Percentiles rank a stretch among this genome's conserved stretches.
Conservation (phyloP, 202 grass and related monocot genomes). For the Panicum hallii region DNA sequence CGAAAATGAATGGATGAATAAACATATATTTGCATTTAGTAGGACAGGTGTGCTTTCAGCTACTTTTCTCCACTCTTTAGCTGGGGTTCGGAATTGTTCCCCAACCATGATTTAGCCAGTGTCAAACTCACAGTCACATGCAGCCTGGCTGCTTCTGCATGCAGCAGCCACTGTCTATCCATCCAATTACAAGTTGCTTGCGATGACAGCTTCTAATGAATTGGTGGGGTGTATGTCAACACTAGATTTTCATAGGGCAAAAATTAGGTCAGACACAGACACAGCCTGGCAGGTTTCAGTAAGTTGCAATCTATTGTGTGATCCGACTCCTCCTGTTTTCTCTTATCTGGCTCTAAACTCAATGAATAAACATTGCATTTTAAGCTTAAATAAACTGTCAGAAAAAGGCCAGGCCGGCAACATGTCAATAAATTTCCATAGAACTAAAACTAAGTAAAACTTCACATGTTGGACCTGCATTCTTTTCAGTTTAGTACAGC, state of each 20-base stretch:
- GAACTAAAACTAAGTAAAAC: not conserved
- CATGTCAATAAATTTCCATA: not conserved
- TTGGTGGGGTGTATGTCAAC: constrained; percentile 41
- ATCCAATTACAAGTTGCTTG: constrained; percentile 46
- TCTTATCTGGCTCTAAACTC: constrained; percentile 21
- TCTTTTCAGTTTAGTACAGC: not conserved
- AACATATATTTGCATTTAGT: constrained; percentile 48
- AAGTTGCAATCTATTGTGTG: constrained; percentile 18
- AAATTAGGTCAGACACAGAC: constrained; percentile 51
- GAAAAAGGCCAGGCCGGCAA: not conserved
- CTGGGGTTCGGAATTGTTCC: constrained; percentile 41
- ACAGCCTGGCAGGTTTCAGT: constrained; percentile 47
- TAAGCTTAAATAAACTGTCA: constrained; percentile 15
- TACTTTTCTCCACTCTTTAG: constrained; percentile 62
- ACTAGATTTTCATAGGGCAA: constrained; percentile 35
- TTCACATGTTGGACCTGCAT: not conserved
- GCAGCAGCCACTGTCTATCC: constrained; percentile 35
- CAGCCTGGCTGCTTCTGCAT: constrained; percentile 37
- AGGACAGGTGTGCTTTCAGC: constrained; percentile 49
- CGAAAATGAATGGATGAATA: not conserved
- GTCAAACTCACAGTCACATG: constrained; percentile 49
- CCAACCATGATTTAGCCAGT: constrained; percentile 38
- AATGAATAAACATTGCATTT: constrained; percentile 8
- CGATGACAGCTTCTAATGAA: constrained; percentile 45
- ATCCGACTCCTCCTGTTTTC: constrained; percentile 10